These are phyloP conservation scores for Saccharomycopsis sp. DNA, from an alignment of 805 yeast species.

Conservation along the genomic window DNA sequence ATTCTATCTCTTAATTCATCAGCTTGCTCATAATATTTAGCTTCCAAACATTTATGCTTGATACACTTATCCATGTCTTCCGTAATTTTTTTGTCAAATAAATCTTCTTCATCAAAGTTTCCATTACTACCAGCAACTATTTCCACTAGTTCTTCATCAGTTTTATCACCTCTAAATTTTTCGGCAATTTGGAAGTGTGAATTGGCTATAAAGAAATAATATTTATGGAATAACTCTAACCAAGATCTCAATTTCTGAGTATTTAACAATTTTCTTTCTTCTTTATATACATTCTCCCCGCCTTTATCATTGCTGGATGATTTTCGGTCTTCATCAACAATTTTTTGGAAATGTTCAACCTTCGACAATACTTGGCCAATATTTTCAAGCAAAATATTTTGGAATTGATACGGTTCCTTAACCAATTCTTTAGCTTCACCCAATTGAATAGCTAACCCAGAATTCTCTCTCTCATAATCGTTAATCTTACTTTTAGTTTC, in stretches of 20 bases:
- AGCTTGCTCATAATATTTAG: constrained; percentile 50
- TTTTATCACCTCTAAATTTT: constrained; percentile 27
- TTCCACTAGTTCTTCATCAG: constrained; percentile 23
- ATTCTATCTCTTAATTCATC: constrained; percentile 51
- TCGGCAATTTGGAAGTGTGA: constrained; percentile 53
- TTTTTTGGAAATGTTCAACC: constrained; percentile 20
- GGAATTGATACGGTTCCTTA: constrained; percentile 35
- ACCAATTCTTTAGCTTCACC: constrained; percentile 64
- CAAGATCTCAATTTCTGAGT: constrained; percentile 38
- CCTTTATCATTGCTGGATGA: too few relatives aligned
- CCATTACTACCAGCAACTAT: constrained; percentile 22
- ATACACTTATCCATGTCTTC: constrained; percentile 20
- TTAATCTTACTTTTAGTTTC: constrained; percentile 41
- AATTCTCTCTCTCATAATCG: constrained; percentile 37
- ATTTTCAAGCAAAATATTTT: constrained; percentile 4
- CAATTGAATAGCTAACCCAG: constrained; percentile 42
- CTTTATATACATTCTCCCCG: constrained; percentile 24
- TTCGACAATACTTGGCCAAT: constrained; percentile 30
- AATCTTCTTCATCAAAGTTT: constrained; percentile 26
- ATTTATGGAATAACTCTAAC: constrained; percentile 63
- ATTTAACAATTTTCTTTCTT: constrained; percentile 15
- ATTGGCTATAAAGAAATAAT: constrained; percentile 71
- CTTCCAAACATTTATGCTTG: constrained; percentile 39
- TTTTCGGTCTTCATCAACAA: constrained; percentile 22
- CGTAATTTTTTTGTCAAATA: constrained; percentile 14